Percentiles rank a stretch among this genome's conserved stretches.
phyloP scores from a whole-genome alignment of 202 grass and related monocot species.

The Hordeum pubiflorum region DNA sequence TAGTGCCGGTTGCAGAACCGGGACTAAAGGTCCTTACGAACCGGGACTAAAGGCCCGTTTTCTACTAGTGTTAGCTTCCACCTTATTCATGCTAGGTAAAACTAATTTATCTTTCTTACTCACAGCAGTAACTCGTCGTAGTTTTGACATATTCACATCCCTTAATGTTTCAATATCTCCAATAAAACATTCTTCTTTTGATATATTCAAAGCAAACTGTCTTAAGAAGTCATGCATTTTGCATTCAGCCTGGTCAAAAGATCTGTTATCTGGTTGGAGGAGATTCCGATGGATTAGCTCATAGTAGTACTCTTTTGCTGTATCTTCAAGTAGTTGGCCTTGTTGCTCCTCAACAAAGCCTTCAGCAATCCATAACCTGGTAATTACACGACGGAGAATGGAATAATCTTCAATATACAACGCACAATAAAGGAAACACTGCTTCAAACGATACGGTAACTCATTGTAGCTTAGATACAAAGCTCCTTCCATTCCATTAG shows the following conservation, averaged over 20 bases:
- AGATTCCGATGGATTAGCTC: background rate
- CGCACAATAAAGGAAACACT: slow-evolving; percentile 18
- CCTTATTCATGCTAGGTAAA: background rate
- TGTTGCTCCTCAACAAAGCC: background rate
- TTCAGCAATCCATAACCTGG: background rate
- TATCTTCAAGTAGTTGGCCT: background rate
- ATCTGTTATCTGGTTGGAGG: background rate
- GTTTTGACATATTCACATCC: background rate
- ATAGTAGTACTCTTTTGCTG: background rate
- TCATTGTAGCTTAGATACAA: slow-evolving; percentile 31
- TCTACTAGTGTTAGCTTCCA: too few species aligned
- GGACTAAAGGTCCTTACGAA: too few species aligned
- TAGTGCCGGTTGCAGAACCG: too few species aligned
- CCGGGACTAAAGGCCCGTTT: too few species aligned
- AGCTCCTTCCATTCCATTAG: background rate
- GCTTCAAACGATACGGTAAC: background rate
- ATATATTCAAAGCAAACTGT: background rate
- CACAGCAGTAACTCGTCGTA: background rate
- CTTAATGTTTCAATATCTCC: background rate
- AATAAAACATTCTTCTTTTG: background rate
- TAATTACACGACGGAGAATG: background rate
- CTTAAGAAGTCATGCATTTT: slow-evolving; percentile 20
- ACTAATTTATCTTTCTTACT: background rate
- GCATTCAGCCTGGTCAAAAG: background rate
- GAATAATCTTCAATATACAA: background rate